Evolutionary conservation across 2,329 filamentous ascomycete species (phyloP).

Genomic region (Tolypocladium paradoxum): DNA sequence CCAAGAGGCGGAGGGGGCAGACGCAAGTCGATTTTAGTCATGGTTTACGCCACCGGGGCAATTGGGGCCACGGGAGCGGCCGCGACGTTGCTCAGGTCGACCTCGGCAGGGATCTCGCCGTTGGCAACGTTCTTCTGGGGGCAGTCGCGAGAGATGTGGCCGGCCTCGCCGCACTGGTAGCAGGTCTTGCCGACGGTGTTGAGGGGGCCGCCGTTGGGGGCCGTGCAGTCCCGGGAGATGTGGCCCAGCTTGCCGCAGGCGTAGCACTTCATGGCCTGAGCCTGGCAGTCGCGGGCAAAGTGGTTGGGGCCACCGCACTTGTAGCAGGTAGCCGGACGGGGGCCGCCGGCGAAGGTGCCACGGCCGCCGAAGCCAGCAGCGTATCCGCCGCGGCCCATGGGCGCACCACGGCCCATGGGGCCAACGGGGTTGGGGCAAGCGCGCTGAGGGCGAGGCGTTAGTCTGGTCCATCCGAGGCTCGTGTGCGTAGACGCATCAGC

Average conservation of each 20-base stretch:
- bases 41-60: conserved; percentile 26
- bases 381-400: conserved; percentile 62
- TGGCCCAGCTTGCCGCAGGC: conserved; percentile 92
- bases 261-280: conserved; percentile 97
- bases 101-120: conserved; percentile 36
- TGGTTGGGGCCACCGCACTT: conserved; percentile 86
- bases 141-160: conserved; percentile 94
- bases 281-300: conserved; percentile 96
- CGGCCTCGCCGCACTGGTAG: conserved; percentile 92
- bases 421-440: conserved; percentile 70
- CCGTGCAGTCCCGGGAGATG: conserved; percentile 89
- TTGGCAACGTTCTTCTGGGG: conserved; percentile 52
- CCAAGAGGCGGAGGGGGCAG: conserved; percentile 2
- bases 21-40: neutral
- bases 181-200: conserved; percentile 97
- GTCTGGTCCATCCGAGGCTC: neutral
- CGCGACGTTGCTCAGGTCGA: conserved; percentile 31
- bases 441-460: conserved; percentile 37
- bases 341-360: conserved; percentile 63
- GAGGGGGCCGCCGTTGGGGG: conserved; percentile 88
- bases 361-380: conserved; percentile 50
- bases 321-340: conserved; percentile 61
- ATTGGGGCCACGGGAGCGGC: conserved; percentile 35
- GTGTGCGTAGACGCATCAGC: neutral
- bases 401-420: conserved; percentile 52